Base-by-base conservation (phyloP, 768 basidiomycete species). In the Lactarius indigo region DNA sequence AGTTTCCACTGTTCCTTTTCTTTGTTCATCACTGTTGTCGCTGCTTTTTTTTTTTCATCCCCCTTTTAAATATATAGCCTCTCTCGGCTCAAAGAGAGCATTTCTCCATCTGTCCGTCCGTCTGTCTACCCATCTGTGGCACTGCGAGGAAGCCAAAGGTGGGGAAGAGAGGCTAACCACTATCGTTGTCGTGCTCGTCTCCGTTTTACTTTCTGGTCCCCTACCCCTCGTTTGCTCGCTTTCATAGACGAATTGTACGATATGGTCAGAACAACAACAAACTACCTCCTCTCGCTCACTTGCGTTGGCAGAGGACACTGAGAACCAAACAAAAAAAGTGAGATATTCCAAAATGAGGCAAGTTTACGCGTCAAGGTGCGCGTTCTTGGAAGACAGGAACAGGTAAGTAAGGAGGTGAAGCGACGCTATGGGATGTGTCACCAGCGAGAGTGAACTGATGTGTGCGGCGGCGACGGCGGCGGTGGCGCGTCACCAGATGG, bases 171-270 rank as follows among this genome's bases (percentile, higher is more conserved):
- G 31, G 6, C 44, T 37, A 44, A 23, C n/a, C 57, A 64, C 44
- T 33, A 47, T 41, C 28, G 23, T 44, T 23, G 37, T 42, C 39
- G n/a, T n/a, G 20, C 4, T n/a, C 23, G 10, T 50, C 15, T 35
- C 5, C 18, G 10, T n/a, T 12, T 31, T 8, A 7, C 23, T 8
- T 30, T 28, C 6, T 28, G 42, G 26, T 61, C 23, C 33, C 60
- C 28, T 66, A 23, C 26, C 64, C 30, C 33, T 66, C 65, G 60
- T 35, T 65, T 61, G 42, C 44, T 58, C 33, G 42, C 42, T 62
- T 50, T 62, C 65, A 66, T 66, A 66, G 65, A 66, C 15, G 55
- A 57, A 56, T 56, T 66, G 65, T 66, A 66, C 61, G 65, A 66
- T 66, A 66, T 50, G 59, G 37, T 61, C 33, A 31, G 59, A 60